Evolutionary conservation across 73 alveolate genomes (phyloP).

Genomic region (Breviolum minutum): DNA sequence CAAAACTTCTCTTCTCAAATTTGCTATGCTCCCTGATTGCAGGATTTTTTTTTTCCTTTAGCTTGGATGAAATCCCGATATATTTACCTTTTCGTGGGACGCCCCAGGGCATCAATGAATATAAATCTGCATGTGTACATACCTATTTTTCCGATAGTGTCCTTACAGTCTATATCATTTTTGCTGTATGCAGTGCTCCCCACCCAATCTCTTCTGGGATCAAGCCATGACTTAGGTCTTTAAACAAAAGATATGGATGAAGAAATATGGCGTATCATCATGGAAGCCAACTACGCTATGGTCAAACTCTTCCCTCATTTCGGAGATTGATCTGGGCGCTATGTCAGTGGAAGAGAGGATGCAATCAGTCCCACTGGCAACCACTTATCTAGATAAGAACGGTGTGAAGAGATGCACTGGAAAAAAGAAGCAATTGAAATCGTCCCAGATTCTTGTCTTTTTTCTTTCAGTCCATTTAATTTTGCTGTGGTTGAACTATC

Average conservation of each 20-base stretch:
- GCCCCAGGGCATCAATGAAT: background rate
- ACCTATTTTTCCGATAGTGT: too few relatives aligned
- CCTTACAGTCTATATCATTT: background rate
- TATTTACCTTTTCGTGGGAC: background rate
- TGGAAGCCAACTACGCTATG: background rate
- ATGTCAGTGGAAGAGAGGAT: background rate
- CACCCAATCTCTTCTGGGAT: background rate
- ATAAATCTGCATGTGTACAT: too few relatives aligned
- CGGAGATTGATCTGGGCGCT: background rate
- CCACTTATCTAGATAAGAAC: background rate
- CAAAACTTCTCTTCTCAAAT: background rate
- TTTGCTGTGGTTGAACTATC: too few relatives aligned
- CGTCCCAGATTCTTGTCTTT: background rate
- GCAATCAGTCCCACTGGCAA: background rate
- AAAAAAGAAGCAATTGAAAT: background rate
- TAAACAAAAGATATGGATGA: background rate
- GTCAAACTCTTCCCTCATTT: background rate
- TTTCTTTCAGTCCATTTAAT: too few relatives aligned
- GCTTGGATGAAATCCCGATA: background rate
- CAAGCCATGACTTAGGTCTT: background rate
- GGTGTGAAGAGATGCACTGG: background rate
- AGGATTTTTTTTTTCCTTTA: background rate
- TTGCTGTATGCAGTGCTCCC: background rate
- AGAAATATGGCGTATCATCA: background rate
- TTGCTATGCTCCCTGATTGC: background rate